A percentile compares a stretch with the other conserved stretches of the same genome.
These are phyloP conservation scores for Neurospora tetrasperma DNA, from an alignment of 495 filamentous ascomycete genomes.

Conservation along the genomic window DNA sequence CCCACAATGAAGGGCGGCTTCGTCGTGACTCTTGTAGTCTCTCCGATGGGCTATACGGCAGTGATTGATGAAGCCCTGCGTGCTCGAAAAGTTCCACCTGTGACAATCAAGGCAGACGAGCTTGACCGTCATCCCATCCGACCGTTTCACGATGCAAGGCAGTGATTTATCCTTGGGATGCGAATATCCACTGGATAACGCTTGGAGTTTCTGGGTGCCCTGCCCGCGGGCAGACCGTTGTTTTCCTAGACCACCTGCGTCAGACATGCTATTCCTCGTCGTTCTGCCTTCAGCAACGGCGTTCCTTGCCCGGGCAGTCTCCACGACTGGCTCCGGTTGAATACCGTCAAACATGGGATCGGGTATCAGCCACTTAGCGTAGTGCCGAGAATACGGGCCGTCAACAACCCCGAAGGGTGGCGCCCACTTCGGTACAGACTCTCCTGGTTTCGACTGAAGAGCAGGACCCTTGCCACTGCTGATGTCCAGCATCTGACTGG, in stretches of 20 bases:
- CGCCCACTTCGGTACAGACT: conserved; percentile 54
- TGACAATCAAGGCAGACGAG: conserved; percentile 84
- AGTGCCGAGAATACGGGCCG: conserved; percentile 88
- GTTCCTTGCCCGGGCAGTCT: conserved; percentile 28
- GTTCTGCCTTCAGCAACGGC: conserved; percentile 52
- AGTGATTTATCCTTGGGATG: conserved; percentile 54
- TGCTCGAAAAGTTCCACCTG: conserved; percentile 82
- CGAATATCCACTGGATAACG: conserved; percentile 63
- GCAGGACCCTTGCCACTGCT: conserved; percentile 61
- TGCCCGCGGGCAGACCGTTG: conserved; percentile 53
- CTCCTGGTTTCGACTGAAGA: conserved; percentile 43
- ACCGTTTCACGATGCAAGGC: conserved; percentile 42
- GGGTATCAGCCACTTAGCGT: conserved; percentile 84
- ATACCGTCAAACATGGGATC: conserved; percentile 78
- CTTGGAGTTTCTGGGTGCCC: conserved; percentile 52
- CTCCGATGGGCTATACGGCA: conserved; percentile 89
- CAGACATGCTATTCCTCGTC: conserved; percentile 61
- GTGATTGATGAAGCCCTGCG: conserved; percentile 97
- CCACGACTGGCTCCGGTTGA: conserved; percentile 28
- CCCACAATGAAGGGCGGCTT: conserved; percentile 82
- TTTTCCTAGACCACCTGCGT: conserved; percentile 42
- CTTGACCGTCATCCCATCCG: conserved; percentile 52
- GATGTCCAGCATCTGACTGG: conserved; percentile 52
- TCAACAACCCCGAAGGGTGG: conserved; percentile 81
- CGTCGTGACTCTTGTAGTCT: conserved; percentile 89